Conservation (phyloP, 495 filamentous ascomycete species). For the Hypoxylon cercidicola region DNA sequence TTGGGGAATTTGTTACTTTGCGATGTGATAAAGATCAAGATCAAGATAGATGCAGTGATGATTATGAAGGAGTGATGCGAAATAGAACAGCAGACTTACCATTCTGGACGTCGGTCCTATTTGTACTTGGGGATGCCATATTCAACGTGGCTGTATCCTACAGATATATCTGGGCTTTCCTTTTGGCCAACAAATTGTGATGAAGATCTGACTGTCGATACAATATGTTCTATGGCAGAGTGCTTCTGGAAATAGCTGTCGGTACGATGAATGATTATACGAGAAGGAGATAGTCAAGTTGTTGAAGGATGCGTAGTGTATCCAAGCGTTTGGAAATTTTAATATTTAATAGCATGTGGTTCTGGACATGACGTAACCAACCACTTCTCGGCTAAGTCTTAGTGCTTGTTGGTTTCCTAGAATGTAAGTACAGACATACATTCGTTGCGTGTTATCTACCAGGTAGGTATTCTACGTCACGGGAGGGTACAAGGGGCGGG, state of each 20-base stretch:
- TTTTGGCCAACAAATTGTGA: not conserved
- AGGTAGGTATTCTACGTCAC: not conserved
- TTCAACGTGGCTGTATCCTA: not conserved
- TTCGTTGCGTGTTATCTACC: not conserved
- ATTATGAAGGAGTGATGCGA: no score
- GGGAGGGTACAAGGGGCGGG: not conserved
- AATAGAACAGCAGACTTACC: not conserved
- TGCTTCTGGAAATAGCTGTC: not conserved
- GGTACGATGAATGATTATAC: no score
- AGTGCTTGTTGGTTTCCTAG: no score
- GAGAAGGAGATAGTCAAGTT: no score
- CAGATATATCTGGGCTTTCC: not conserved
- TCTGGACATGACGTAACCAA: no score
- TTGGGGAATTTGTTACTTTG: constrained; percentile 1
- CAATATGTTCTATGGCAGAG: constrained; percentile 1
- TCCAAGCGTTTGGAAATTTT: no score
- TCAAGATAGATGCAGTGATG: not conserved
- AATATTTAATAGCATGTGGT: no score
- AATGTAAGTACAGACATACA: no score
- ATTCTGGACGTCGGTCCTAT: not conserved
- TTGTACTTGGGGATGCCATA: constrained; percentile 1
- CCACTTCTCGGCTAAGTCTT: no score
- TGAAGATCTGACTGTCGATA: not conserved
- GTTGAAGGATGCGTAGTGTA: no score
- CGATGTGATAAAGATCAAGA: not conserved